Evolutionary conservation across 257 asterid genomes (phyloP).

Genomic region (Datura wrightii): DNA sequence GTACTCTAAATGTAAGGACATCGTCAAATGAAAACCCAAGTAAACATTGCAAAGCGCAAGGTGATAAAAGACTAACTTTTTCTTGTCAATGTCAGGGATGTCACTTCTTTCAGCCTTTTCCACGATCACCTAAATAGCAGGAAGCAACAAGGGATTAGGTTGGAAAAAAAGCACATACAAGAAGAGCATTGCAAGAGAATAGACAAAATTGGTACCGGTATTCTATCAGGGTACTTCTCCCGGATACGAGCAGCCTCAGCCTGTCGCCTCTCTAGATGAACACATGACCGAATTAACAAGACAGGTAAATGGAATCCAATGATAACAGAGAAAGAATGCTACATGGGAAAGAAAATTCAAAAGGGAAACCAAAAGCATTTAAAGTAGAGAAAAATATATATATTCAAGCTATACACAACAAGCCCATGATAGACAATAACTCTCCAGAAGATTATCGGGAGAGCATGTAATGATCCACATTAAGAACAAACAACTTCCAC

Average conservation of each 20-base stretch:
- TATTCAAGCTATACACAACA: neutral
- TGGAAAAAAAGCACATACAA: constrained; percentile 12
- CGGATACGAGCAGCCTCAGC: constrained; percentile 96
- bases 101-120: constrained; percentile 95
- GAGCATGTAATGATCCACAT: neutral
- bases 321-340: neutral
- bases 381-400: neutral
- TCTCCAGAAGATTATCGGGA: neutral
- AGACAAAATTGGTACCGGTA: constrained; percentile 60
- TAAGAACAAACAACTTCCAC: constrained; percentile 11
- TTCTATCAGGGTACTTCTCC: constrained; percentile 98
- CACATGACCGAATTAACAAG: neutral
- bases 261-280: constrained; percentile 81
- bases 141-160: constrained; percentile 5
- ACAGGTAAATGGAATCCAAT: neutral
- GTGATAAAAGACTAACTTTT: constrained; percentile 59
- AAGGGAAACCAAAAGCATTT: neutral
- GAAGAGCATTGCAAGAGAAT: neutral
- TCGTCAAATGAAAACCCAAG: neutral
- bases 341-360: neutral
- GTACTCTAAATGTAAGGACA: neutral
- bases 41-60: neutral
- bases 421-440: neutral
- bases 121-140: constrained; percentile 71
- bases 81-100: constrained; percentile 94